Conservation (phyloP, 441 rosid genomes). For the Adansonia rubrostipa region DNA sequence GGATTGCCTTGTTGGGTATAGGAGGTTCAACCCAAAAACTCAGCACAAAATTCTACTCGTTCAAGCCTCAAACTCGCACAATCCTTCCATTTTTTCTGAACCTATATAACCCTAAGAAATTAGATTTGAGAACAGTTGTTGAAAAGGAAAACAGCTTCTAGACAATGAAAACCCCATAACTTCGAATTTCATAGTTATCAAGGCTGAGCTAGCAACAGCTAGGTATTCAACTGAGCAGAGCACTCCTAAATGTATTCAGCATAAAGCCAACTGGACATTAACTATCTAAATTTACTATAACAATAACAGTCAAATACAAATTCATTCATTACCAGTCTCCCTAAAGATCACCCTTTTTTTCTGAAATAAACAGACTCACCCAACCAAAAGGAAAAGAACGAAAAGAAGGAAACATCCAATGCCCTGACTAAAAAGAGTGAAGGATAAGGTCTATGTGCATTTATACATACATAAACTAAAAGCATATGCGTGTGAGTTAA, state of each 20-base stretch:
- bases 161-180: background rate
- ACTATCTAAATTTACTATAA: constrained; percentile 3
- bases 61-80: background rate
- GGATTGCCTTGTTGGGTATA: background rate
- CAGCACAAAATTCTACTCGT: too few species aligned
- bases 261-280: background rate
- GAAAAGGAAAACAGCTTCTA: background rate
- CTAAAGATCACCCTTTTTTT: background rate
- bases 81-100: background rate
- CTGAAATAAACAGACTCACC: background rate
- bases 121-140: background rate
- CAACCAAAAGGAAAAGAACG: background rate
- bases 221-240: background rate
- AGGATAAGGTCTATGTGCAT: background rate
- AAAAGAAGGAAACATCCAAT: background rate
- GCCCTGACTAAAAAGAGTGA: background rate
- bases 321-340: background rate
- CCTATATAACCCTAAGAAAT: background rate
- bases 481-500: background rate
- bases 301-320: background rate
- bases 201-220: constrained; percentile 1
- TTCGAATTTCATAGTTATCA: background rate
- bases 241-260: background rate
- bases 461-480: constrained; percentile 1
- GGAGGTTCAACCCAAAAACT: background rate